These are phyloP conservation scores for Plasmodium coatneyi DNA, from an alignment of 169 alveolate genomes.

Conservation along the genomic window DNA sequence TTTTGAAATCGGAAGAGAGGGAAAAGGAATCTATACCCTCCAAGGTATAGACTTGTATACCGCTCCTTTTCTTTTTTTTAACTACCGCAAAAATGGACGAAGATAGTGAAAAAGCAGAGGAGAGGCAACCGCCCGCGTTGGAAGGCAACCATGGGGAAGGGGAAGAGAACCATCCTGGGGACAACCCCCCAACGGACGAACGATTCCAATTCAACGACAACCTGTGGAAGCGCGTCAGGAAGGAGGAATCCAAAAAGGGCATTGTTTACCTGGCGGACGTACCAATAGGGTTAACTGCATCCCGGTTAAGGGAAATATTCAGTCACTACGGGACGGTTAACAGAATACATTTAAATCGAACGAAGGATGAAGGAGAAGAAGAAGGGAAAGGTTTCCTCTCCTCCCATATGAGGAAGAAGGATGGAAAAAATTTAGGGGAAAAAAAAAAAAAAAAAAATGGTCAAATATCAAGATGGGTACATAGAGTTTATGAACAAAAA, in stretches of 20 bases:
- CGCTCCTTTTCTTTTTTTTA: not conserved
- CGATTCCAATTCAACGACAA: slow-evolving; percentile 62
- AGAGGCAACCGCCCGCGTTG: not conserved
- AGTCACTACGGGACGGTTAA: slow-evolving; percentile 82
- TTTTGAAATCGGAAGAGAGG: too few species aligned
- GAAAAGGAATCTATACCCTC: too few species aligned
- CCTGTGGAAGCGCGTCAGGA: slow-evolving; percentile 22
- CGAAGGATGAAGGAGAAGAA: slow-evolving; percentile 78
- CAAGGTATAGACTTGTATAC: not conserved
- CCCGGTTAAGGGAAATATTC: slow-evolving; percentile 83
- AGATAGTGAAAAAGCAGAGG: not conserved
- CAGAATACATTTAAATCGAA: slow-evolving; percentile 82
- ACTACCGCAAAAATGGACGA: not conserved
- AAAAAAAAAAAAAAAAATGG: not conserved
- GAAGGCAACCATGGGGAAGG: not conserved
- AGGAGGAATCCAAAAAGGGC: slow-evolving; percentile 54
- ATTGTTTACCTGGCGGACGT: slow-evolving; percentile 32
- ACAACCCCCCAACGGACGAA: not conserved
- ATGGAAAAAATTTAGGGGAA: slow-evolving; percentile 49
- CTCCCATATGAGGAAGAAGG: slow-evolving; percentile 23
- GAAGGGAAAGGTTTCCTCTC: not conserved
- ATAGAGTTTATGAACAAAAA: slow-evolving; percentile 90
- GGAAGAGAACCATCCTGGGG: not conserved
- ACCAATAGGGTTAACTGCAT: slow-evolving; percentile 28
- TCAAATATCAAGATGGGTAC: slow-evolving; percentile 93